Base-by-base conservation (phyloP, 805 yeast species). In the Starmerella khaoyaiensis region DNA sequence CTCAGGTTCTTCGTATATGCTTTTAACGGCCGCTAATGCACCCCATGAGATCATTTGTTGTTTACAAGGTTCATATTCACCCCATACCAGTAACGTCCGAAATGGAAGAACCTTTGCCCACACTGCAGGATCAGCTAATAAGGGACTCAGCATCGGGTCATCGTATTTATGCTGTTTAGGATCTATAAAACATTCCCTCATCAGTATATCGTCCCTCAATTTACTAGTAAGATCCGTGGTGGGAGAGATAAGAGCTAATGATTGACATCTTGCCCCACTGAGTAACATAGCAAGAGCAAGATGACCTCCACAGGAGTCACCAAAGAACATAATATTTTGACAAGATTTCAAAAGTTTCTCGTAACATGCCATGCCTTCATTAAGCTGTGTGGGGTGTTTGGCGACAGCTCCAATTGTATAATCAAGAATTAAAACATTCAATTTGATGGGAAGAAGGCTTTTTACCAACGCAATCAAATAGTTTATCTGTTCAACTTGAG, bases 251-350 rank as follows among this genome's bases (percentile, higher is more conserved):
- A 49, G 38, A 21, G 35, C 35, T 7, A 39, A 18, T 2, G 45
- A 43, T 20, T 38, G 17, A 30, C 28, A 45, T 31, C 15, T 31
- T n/a, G 28, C 33, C 21, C 35, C 38, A n/a, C 21, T 35, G 5
- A 34, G 24, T 5, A 40, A 33, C 33, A 48, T 21, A 4, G 47
- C 47, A 11, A 54, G 34, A 2, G 46, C 39, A 21, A 58, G 39
- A 31, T 54, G 52, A 1, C 54, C 61, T 18, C 62, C 61, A 10
- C 55, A 55, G 8, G 60, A 56, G 35, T 58, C 62, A 14, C 62
- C 62, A 20, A 46, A 36, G 3, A 52, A 32, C 9, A 52, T 40
- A 28, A 55, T 39, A 34, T 44, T 41, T 24, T 46, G 36, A 28
- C 48, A 45, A 2, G 45, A 26, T 27, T 43, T 31, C 14, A 39